Conservation (phyloP, 805 yeast species). For the Pichia scutulata region DNA sequence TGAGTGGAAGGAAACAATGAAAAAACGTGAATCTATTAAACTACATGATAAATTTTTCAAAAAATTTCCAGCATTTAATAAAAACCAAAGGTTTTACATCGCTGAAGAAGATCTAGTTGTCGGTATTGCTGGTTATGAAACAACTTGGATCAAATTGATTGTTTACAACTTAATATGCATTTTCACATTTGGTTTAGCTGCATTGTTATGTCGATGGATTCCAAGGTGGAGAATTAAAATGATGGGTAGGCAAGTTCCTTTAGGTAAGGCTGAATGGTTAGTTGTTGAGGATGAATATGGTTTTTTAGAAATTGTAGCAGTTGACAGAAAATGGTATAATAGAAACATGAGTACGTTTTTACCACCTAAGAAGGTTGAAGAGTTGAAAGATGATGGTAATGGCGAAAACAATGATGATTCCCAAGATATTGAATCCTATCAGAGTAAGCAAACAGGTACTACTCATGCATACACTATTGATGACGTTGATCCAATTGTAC, state of each 20-base stretch:
- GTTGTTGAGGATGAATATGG: slow-evolving; percentile 93
- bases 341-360: slow-evolving; percentile 67
- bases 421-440: neutral
- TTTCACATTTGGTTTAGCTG: slow-evolving; percentile 63
- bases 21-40: slow-evolving; percentile 20
- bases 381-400: slow-evolving; percentile 9
- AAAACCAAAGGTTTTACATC: slow-evolving; percentile 76
- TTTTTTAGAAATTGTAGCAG: slow-evolving; percentile 55
- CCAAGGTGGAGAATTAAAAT: slow-evolving; percentile 66
- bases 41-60: slow-evolving; percentile 40
- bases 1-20: slow-evolving; percentile 9
- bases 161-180: slow-evolving; percentile 49
- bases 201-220: slow-evolving; percentile 73
- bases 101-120: slow-evolving; percentile 94
- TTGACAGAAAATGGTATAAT: slow-evolving; percentile 56
- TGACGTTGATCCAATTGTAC: slow-evolving; percentile 58
- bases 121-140: slow-evolving; percentile 85
- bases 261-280: slow-evolving; percentile 86
- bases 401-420: neutral
- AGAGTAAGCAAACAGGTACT: slow-evolving; percentile 12
- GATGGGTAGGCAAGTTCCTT: slow-evolving; percentile 56
- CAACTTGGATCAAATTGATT: slow-evolving; percentile 37
- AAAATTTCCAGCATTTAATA: slow-evolving; percentile 33
- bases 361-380: slow-evolving; percentile 17
- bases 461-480: slow-evolving; percentile 12